Percentiles rank a stretch among this genome's conserved stretches.
phyloP scores from a whole-genome alignment of 371 early-diverging fungal species.

The Syncephalis plumigaleata region DNA sequence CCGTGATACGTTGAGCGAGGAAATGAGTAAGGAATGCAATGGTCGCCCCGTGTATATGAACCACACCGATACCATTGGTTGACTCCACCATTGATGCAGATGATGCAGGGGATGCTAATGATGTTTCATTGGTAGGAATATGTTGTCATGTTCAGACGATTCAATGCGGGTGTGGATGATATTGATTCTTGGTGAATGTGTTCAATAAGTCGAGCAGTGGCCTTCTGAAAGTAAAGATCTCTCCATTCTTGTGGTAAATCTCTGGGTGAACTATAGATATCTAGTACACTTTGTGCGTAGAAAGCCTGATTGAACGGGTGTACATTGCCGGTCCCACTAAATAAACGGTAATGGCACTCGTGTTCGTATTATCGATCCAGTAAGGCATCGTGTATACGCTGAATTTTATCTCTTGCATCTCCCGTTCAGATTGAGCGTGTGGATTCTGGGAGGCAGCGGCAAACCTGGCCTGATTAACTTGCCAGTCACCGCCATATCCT shows the following conservation, averaged over 20 bases:
- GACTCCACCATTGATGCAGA: too few species aligned
- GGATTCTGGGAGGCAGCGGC: too few species aligned
- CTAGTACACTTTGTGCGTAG: slow-evolving; percentile 13
- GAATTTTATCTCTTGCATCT: background rate
- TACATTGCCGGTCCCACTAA: slow-evolving; percentile 25
- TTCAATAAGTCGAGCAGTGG: slow-evolving; percentile 28
- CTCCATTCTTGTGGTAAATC: slow-evolving; percentile 42
- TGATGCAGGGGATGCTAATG: too few species aligned
- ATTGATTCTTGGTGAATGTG: slow-evolving; percentile 22
- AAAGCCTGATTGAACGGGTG: slow-evolving; percentile 30
- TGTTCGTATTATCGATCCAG: slow-evolving; percentile 7
- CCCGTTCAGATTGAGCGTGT: too few species aligned
- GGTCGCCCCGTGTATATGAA: slow-evolving; percentile 43
- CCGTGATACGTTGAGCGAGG: slow-evolving; percentile 14
- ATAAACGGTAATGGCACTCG: slow-evolving; percentile 19
- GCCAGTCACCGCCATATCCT: too few species aligned
- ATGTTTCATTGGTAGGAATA: too few species aligned
- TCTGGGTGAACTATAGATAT: slow-evolving; percentile 27
- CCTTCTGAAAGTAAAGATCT: slow-evolving; percentile 41
- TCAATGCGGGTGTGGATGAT: too few species aligned
- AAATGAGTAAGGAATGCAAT: slow-evolving; percentile 35
- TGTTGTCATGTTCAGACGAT: too few species aligned
- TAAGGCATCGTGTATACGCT: slow-evolving; percentile 5
- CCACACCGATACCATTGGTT: slow-evolving; percentile 22
- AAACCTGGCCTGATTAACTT: too few species aligned